Base-by-base conservation (phyloP, 2,329 filamentous ascomycete species). In the Sclerotinia spermophila region DNA sequence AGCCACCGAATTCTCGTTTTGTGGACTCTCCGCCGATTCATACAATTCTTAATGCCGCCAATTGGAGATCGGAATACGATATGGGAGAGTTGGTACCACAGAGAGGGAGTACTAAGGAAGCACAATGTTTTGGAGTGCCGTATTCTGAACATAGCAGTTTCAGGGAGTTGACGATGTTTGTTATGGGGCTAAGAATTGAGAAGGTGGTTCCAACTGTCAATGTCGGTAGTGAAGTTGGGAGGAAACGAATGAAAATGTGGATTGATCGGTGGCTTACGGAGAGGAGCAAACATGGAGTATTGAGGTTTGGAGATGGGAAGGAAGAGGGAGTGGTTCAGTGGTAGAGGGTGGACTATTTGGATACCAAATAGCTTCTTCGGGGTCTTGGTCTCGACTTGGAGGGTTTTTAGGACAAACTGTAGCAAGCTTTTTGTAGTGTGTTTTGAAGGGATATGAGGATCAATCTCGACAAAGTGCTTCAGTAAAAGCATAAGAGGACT, bases 121-220 rank as follows among this genome's bases (percentile, higher is more conserved):
- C 92, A 51, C 90, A 91, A 79, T 97, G 94, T 79, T 97, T 96
- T 76, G 94, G 93, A 0, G 96, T 98, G 2, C 96, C 96, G 2
- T 99, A 99, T 79, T 94, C 91, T 67, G 96, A 99, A 82, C 96
- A 99, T 80, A 96, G 92, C 80, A 96, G 92, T 73, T 99, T 99
- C 79, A 86, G 95, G 55, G 96, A 99, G 83, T 81, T 99, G 78
- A 95, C 93, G 0, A 90, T 98, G 86, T 99, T 99, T 79, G 88
- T 95, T 75, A 96, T 96, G 84, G 88, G 90, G 30, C 80, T 99
- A 79, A 84, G 92, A 70, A 96, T 99, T 74, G 94, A 95, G 74
- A 92, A 90, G 81, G 87, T 99, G 10, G 91, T 99, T 24, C 96
- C 96, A 0, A 99, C 96, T 0, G 96, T 99, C 5, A 98, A 99